Percentiles rank a stretch among this genome's conserved stretches.
These are phyloP conservation scores for Centaurea solstitialis DNA, from an alignment of 129 eudicot genomes.

Conservation along the genomic window DNA sequence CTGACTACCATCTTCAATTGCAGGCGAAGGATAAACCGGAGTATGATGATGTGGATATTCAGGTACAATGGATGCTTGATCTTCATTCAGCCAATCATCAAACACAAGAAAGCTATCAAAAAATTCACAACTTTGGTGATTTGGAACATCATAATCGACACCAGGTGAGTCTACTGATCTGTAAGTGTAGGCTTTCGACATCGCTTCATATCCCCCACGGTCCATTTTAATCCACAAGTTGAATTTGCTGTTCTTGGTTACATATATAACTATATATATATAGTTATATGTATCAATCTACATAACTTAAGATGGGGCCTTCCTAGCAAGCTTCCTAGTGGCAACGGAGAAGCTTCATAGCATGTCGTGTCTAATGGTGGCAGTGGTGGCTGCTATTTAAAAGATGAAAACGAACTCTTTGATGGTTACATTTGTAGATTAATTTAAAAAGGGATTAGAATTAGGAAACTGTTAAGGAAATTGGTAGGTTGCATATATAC, in stretches of 20 bases:
- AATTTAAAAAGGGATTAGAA: neutral
- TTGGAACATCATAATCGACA: conserved; percentile 36
- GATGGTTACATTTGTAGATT: conserved; percentile 12
- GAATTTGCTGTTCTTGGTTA: conserved; percentile 9
- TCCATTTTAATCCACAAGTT: conserved; percentile 21
- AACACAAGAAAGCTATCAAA: conserved; percentile 45
- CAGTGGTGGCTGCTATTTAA: conserved; percentile 44
- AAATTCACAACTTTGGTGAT: conserved; percentile 38
- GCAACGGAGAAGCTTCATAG: conserved; percentile 57
- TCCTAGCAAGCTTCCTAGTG: conserved; percentile 57
- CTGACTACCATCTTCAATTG: conserved; percentile 22
- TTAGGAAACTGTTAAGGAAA: conserved; percentile 37
- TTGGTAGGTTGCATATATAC: neutral
- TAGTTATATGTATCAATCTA: neutral
- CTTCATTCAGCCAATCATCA: conserved; percentile 49
- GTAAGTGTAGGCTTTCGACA: conserved; percentile 26
- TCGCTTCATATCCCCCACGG: conserved; percentile 25
- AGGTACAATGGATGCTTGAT: conserved; percentile 33
- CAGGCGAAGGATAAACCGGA: conserved; percentile 28
- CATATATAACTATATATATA: no score
- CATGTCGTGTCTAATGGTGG: conserved; percentile 36
- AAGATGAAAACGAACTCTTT: conserved; percentile 13
- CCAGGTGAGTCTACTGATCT: conserved; percentile 42
- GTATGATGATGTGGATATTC: conserved; percentile 37
- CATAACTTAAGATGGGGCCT: conserved; percentile 9